A percentile compares a stretch with the other conserved stretches of the same genome.
Evolutionary conservation across 805 yeast genomes (phyloP).

Genomic region (Tetrapisispora pingtungensis): DNA sequence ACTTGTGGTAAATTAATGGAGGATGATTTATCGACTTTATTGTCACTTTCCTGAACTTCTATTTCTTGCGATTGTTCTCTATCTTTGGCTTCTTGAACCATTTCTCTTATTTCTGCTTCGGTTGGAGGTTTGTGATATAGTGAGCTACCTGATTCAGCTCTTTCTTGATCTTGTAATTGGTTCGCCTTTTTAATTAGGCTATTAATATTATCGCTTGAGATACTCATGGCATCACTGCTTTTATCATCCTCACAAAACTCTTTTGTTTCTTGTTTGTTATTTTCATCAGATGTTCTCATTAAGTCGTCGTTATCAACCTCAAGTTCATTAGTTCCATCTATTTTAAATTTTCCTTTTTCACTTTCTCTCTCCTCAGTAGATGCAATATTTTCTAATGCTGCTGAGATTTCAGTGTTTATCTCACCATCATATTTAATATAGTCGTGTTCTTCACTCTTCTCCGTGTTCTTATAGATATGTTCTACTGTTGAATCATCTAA

Average conservation of each 20-base stretch:
- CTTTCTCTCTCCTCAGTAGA: not conserved
- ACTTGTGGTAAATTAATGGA: conserved; percentile 1
- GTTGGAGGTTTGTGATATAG: conserved; percentile 1
- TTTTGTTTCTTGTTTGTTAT: too few species aligned
- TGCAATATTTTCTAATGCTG: not conserved
- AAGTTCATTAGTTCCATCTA: not conserved
- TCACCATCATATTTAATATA: conserved; percentile 1
- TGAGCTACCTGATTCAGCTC: not conserved
- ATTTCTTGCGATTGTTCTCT: not conserved
- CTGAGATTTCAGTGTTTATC: not conserved
- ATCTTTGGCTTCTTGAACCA: not conserved
- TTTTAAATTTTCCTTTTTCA: not conserved
- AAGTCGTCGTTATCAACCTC: too few species aligned
- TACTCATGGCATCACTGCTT: not conserved
- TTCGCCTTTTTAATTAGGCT: not conserved
- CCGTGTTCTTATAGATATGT: not conserved
- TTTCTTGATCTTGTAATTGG: not conserved
- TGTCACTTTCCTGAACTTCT: not conserved
- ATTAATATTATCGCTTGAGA: conserved; percentile 1
- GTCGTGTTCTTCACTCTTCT: not conserved
- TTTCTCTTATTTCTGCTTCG: conserved; percentile 1
- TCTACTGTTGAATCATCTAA: too few species aligned
- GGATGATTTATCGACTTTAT: not conserved
- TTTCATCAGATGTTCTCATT: too few species aligned
- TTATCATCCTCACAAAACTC: not conserved